Evolutionary conservation across 1,139 yeast genomes (phyloP), one percentile per base, ranked within the genome.

Genomic region (Pichia inconspicua): DNA sequence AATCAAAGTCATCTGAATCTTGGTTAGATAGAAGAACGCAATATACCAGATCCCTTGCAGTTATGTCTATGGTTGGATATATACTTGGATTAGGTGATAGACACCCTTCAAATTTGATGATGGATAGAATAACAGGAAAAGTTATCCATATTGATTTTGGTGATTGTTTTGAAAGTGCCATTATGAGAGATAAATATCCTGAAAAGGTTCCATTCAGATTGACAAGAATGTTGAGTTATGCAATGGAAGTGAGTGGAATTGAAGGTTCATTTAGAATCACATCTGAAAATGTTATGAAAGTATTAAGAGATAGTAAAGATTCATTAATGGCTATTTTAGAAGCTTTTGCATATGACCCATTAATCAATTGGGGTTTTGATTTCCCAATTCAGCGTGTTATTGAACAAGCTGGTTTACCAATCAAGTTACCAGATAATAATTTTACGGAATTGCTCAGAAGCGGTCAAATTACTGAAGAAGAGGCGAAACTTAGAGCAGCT

Each of bases 181-280:
- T 92, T 48, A 70, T 94, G 53, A 78, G 99, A 58, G 98, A 92
- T 58, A 94, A 92, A 64, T 94, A 85, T 65, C 99, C 99, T 0
- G 99, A 94, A 64, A 90, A 90, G 66, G 98, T 94, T 25, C 99
- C 99, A 14, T 94, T 94, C 71, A 77, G 99, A 65, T 75, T 94
- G 53, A 94, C 99, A 0, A 75, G 98, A 66, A 94, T 94, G 99
- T 74, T 94, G 55, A 89, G 94, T 34, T 90, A 89, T 66, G 99
- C 98, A 0, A 92, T 94, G 97, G 99, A 94, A 65, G 97, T 94
- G 6, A 87, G 97, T 68, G 98, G 98, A 17, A 89, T 94, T 53
- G 98, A 94, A 67, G 99, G 99, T 1, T 86, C 96, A 32, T 94
- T 87, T 75, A 76, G 97, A 61, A 90, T 92, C 46, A 90, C 98